Percentiles rank a stretch among this genome's conserved stretches.
Conservation (phyloP, 2,329 filamentous ascomycete species). For the Ascochyta rabiei region DNA sequence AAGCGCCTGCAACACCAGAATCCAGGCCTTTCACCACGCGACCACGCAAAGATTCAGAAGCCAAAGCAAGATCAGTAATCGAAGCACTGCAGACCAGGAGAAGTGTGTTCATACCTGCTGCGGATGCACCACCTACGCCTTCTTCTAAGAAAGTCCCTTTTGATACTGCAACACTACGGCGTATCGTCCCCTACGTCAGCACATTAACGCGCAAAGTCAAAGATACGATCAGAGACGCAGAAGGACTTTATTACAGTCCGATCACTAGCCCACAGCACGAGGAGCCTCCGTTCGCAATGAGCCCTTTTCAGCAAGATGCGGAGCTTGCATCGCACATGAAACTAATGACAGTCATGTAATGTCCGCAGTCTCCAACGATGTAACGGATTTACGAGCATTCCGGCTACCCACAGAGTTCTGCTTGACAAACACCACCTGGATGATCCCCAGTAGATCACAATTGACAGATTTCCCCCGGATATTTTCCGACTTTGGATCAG, state of each 20-base stretch:
- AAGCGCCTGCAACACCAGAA: constrained; percentile 35
- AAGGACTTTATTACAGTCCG: constrained; percentile 56
- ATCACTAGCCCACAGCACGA: constrained; percentile 43
- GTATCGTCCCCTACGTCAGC: constrained; percentile 63
- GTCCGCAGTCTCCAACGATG: constrained; percentile 16
- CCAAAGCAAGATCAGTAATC: constrained; percentile 66
- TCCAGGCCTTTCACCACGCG: constrained; percentile 45
- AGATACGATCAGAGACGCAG: constrained; percentile 54
- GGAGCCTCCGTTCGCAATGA: constrained; percentile 45
- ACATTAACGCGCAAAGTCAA: constrained; percentile 57
- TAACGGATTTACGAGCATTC: constrained; percentile 23
- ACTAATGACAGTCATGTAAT: constrained; percentile 50
- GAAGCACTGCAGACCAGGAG: constrained; percentile 63
- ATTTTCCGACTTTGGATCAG: constrained; percentile 37
- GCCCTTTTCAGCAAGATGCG: constrained; percentile 41
- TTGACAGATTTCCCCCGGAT: constrained; percentile 33
- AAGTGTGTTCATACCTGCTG: constrained; percentile 37
- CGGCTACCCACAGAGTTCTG: constrained; percentile 11
- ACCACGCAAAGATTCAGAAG: constrained; percentile 62
- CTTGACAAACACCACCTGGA: background rate
- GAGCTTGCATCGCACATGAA: constrained; percentile 47
- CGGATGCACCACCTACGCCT: constrained; percentile 35
- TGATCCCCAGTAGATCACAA: constrained; percentile 21
- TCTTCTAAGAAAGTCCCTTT: constrained; percentile 65
- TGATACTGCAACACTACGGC: constrained; percentile 67